Evolutionary conservation across 2,329 filamentous ascomycete genomes (phyloP).

Genomic region (Colletotrichum cuscutae): DNA sequence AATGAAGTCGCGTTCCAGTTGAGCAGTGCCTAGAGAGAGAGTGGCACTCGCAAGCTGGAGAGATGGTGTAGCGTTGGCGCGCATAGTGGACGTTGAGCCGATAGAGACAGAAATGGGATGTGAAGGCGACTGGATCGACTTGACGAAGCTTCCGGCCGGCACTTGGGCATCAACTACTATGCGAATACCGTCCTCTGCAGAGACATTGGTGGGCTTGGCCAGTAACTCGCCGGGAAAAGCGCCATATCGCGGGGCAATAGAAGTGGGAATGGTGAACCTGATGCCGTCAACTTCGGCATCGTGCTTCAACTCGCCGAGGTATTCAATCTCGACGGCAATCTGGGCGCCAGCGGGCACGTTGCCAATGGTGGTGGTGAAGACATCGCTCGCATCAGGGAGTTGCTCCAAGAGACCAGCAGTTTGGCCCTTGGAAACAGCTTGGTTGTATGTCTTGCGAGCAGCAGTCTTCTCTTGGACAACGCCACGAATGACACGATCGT

Average conservation of each 20-base stretch:
- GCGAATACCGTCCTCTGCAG: conserved; percentile 32
- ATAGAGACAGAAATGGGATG: conserved; percentile 75
- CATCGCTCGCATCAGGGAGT: conserved; percentile 67
- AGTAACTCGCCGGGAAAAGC: conserved; percentile 49
- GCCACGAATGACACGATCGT: conserved; percentile 68
- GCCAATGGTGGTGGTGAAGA: conserved; percentile 75
- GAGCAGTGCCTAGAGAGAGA: conserved; percentile 60
- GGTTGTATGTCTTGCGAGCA: conserved; percentile 68
- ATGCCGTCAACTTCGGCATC: conserved; percentile 75
- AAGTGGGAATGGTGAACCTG: conserved; percentile 75
- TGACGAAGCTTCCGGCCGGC: conserved; percentile 65
- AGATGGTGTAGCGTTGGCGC: conserved; percentile 56
- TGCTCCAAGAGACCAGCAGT: conserved; percentile 75
- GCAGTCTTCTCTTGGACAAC: conserved; percentile 73
- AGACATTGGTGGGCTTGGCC: conserved; percentile 26
- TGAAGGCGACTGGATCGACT: conserved; percentile 72
- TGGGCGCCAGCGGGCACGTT: conserved; percentile 70
- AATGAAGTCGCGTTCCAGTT: conserved; percentile 74
- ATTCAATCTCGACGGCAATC: conserved; percentile 70
- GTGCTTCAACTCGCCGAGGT: conserved; percentile 77
- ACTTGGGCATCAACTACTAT: conserved; percentile 54
- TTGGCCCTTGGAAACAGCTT: conserved; percentile 67
- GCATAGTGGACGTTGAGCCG: conserved; percentile 62
- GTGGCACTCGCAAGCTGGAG: conserved; percentile 71
- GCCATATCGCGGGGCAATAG: conserved; percentile 75